Conservation (phyloP, 1,284 basidiomycete species). For the Naganishia albida region DNA sequence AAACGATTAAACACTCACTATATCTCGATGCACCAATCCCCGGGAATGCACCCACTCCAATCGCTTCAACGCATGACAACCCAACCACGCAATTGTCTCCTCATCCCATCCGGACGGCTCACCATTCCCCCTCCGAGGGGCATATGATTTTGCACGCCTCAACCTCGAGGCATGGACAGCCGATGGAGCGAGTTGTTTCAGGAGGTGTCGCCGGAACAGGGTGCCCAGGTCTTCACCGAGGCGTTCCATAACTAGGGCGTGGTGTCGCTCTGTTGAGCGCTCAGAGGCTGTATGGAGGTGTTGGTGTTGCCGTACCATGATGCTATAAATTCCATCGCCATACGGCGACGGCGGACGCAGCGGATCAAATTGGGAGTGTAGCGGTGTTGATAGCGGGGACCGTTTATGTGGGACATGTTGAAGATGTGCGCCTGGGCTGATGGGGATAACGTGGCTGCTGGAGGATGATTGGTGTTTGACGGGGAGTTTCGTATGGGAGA, state of each 20-base stretch:
- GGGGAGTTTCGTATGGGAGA: slow-evolving; percentile 25
- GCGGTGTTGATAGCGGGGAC: slow-evolving; percentile 25
- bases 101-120: slow-evolving; percentile 28
- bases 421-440: not conserved
- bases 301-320: not conserved
- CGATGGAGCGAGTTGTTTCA: slow-evolving; percentile 1
- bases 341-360: slow-evolving; percentile 1
- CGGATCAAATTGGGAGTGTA: slow-evolving; percentile 3
- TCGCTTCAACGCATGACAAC: slow-evolving; percentile 28
- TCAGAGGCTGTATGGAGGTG: not conserved
- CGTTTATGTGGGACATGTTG: not conserved
- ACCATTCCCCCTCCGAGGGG: no score
- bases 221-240: slow-evolving; percentile 28
- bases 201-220: slow-evolving; percentile 21
- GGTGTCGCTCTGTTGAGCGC: slow-evolving; percentile 1
- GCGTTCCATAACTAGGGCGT: slow-evolving; percentile 34
- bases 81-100: slow-evolving; percentile 33
- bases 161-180: not conserved
- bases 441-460: not conserved
- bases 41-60: slow-evolving; percentile 28
- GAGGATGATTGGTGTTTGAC: slow-evolving; percentile 3
- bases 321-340: not conserved
- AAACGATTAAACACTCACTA: slow-evolving; percentile 17
- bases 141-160: not conserved
- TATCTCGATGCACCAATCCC: slow-evolving; percentile 33